Percentiles rank a stretch among this genome's conserved stretches.
Conservation (phyloP, 179 eudicot genomes). For the Spinacia oleracea region DNA sequence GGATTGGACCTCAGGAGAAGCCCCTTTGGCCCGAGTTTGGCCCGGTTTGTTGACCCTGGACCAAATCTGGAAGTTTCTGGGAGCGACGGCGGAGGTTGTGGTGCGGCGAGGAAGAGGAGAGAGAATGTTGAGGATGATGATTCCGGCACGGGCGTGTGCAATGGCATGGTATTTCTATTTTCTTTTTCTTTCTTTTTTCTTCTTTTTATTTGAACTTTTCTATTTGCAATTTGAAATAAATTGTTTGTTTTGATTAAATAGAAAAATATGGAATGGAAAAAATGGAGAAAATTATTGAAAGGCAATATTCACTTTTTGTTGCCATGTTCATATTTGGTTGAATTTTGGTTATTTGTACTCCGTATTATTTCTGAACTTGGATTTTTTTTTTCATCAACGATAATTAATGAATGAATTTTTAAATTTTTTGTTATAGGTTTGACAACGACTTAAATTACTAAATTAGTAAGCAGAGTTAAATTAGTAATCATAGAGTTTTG, state of each 20-base stretch:
- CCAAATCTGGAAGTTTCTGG: constrained; percentile 36
- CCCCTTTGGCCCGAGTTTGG: constrained; percentile 32
- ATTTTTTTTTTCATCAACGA: too few relatives aligned
- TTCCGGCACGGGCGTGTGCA: constrained; percentile 44
- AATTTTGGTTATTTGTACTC: not conserved
- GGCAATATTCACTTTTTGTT: not conserved
- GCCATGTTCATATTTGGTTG: not conserved
- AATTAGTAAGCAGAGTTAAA: too few relatives aligned
- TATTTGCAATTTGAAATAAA: too few relatives aligned
- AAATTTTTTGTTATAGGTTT: not conserved
- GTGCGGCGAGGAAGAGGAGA: constrained; percentile 48
- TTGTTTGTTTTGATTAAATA: too few relatives aligned
- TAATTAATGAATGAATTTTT: not conserved
- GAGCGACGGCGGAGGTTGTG: constrained; percentile 34
- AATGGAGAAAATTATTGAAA: not conserved
- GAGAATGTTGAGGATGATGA: constrained; percentile 43
- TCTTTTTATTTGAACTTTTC: not conserved
- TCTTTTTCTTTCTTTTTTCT: not conserved
- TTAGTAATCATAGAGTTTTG: not conserved
- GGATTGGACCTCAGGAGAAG: constrained; percentile 33
- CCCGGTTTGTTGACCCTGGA: constrained; percentile 37
- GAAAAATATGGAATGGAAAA: not conserved
- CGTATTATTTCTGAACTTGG: not conserved
- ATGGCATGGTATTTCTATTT: constrained; percentile 43
- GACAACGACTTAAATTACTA: not conserved